A percentile compares a stretch with the other conserved stretches of the same genome.
phyloP scores from a whole-genome alignment of 345 rosid genomes.

The Arabis alpina region DNA sequence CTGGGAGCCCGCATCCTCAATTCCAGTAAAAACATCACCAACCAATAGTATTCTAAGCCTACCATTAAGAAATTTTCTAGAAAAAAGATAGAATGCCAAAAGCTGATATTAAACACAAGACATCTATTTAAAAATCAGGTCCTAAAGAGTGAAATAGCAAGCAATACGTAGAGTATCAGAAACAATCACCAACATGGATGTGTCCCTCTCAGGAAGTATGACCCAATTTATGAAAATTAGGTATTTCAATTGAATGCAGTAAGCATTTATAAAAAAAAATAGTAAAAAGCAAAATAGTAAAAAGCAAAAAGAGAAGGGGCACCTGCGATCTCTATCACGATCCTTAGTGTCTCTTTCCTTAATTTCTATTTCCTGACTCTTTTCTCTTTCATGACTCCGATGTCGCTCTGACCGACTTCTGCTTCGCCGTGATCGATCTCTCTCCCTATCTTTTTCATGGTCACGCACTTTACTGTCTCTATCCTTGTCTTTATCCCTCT shows the following conservation, averaged over 20 bases:
- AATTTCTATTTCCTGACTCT: constrained; percentile 52
- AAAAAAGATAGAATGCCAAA: neutral
- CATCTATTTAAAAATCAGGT: neutral
- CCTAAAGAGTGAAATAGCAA: neutral
- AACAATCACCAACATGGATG: constrained; percentile 24
- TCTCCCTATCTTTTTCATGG: constrained; percentile 55
- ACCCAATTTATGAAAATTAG: constrained; percentile 6
- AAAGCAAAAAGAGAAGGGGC: constrained; percentile 20
- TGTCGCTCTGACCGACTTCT: constrained; percentile 66
- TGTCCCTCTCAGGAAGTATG: constrained; percentile 10
- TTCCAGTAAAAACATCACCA: constrained; percentile 22
- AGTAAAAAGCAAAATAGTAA: neutral
- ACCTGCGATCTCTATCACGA: constrained; percentile 85
- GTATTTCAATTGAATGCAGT: constrained; percentile 20
- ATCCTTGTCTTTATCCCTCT: constrained; percentile 57
- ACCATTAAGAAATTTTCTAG: constrained; percentile 19
- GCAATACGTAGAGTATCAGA: neutral
- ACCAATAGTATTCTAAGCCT: constrained; percentile 9
- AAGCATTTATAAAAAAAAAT: neutral
- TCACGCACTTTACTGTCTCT: constrained; percentile 51
- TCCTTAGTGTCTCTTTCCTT: constrained; percentile 66
- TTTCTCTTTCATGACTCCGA: constrained; percentile 62
- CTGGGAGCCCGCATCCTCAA: constrained; percentile 32
- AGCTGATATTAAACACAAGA: neutral
- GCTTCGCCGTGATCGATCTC: constrained; percentile 57